Percentiles rank a stretch among this genome's conserved stretches.
Evolutionary conservation across 495 filamentous ascomycete species (phyloP).

Genomic region (Ascobolus immersus): DNA sequence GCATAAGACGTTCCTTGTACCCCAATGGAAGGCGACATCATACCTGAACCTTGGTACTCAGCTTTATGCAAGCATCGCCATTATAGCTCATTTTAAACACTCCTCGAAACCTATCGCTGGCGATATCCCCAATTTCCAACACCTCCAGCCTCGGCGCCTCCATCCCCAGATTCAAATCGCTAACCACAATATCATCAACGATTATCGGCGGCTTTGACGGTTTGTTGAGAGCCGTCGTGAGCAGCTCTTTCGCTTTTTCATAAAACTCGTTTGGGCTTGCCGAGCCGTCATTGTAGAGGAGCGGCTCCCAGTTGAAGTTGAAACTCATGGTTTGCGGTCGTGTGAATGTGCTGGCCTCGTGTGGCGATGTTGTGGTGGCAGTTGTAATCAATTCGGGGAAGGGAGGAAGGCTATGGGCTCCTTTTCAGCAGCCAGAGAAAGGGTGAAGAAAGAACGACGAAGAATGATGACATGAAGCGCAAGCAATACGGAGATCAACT

Average conservation of each 20-base stretch:
- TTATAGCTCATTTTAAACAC: constrained; percentile 98
- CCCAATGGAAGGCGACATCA: constrained; percentile 7
- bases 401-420: too few relatives aligned
- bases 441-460: too few relatives aligned
- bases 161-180: constrained; percentile 82
- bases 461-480: too few relatives aligned
- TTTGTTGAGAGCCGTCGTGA: constrained; percentile 89
- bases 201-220: constrained; percentile 96
- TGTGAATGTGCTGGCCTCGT: too few relatives aligned
- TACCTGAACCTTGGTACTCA: constrained; percentile 81
- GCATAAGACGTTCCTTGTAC: background rate
- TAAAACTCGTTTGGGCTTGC: constrained; percentile 35
- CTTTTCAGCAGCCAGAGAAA: too few relatives aligned
- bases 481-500: too few relatives aligned
- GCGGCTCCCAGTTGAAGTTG: constrained; percentile 99
- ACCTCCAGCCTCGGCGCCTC: constrained; percentile 88
- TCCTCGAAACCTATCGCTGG: constrained; percentile 86
- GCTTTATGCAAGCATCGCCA: constrained; percentile 79
- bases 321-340: constrained; percentile 48
- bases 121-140: constrained; percentile 84
- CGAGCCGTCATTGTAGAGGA: constrained; percentile 85
- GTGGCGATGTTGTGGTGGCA: background rate
- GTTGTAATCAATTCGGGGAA: too few relatives aligned
- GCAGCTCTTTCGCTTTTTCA: constrained; percentile 68
- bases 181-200: constrained; percentile 96